These are phyloP conservation scores for Aureobasidium leucospermi DNA, from an alignment of 2,329 filamentous ascomycete genomes.

Conservation along the genomic window DNA sequence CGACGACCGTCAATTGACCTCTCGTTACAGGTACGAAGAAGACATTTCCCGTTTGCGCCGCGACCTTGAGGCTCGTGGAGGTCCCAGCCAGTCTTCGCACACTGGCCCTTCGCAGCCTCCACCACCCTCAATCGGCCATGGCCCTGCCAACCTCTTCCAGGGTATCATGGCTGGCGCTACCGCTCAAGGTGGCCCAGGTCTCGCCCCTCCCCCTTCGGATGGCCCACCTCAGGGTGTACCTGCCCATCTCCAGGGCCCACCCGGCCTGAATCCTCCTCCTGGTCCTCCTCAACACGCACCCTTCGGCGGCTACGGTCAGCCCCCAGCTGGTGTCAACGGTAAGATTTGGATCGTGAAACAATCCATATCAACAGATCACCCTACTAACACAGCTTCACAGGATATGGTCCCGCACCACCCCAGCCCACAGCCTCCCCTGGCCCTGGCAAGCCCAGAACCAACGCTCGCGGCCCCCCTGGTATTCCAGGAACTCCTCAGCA, in stretches of 20 bases:
- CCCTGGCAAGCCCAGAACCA: conserved; percentile 63
- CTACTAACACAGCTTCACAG: conserved; percentile 31
- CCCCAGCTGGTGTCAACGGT: conserved; percentile 59
- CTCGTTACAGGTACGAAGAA: conserved; percentile 70
- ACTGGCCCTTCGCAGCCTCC: conserved; percentile 74
- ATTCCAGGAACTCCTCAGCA: conserved; percentile 87
- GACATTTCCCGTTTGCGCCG: conserved; percentile 79
- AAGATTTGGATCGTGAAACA: conserved; percentile 22
- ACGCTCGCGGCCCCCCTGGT: conserved; percentile 43
- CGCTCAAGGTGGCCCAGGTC: conserved; percentile 74
- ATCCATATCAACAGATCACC: background rate
- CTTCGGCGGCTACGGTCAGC: conserved; percentile 56
- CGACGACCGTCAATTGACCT: conserved; percentile 18
- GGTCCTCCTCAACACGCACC: conserved; percentile 59
- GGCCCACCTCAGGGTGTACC: conserved; percentile 52
- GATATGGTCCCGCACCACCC: conserved; percentile 76
- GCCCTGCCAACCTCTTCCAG: conserved; percentile 83
- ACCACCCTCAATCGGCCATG: conserved; percentile 78
- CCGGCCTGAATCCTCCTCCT: conserved; percentile 51
- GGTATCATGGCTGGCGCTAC: conserved; percentile 88
- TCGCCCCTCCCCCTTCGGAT: conserved; percentile 60
- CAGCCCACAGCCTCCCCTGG: conserved; percentile 82
- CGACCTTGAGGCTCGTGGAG: conserved; percentile 70
- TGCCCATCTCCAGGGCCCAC: conserved; percentile 64
- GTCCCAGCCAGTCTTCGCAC: conserved; percentile 58